phyloP scores from a whole-genome alignment of 2,329 filamentous ascomycete genomes.

The Chaetomiaceae sp. region DNA sequence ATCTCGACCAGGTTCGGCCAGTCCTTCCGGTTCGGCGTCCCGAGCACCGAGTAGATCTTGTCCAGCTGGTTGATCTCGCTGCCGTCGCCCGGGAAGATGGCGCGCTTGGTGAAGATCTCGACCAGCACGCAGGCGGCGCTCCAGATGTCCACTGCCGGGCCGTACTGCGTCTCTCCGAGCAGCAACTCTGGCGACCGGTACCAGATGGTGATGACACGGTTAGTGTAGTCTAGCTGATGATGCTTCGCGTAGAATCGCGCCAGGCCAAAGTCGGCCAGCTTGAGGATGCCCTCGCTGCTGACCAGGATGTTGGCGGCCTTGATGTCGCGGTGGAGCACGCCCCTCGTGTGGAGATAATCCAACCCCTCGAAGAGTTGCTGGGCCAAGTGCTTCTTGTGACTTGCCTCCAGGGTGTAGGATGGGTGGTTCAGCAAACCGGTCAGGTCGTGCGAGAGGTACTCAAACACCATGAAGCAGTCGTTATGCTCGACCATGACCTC shows the following conservation, averaged over 20 bases:
- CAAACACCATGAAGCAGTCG: conserved; percentile 99
- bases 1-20: conserved; percentile 93
- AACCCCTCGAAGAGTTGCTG: conserved; percentile 91
- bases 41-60: conserved; percentile 90
- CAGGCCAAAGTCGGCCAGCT: conserved; percentile 92
- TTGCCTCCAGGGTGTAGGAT: conserved; percentile 75
- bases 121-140: conserved; percentile 94
- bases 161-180: conserved; percentile 85
- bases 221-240: conserved; percentile 90
- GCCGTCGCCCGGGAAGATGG: conserved; percentile 92
- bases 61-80: conserved; percentile 95
- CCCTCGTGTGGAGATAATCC: conserved; percentile 85
- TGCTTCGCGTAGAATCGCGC: conserved; percentile 95
- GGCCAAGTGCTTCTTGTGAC: conserved; percentile 89
- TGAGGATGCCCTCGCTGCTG: conserved; percentile 81
- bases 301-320: conserved; percentile 97
- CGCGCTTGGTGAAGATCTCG: conserved; percentile 89
- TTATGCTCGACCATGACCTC: conserved; percentile 99
- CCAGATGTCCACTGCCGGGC: conserved; percentile 90
- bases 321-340: conserved; percentile 96
- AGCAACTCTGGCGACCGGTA: conserved; percentile 89
- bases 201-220: conserved; percentile 98
- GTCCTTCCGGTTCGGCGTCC: conserved; percentile 76
- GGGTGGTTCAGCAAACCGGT: conserved; percentile 95
- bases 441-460: conserved; percentile 93